Percentiles rank a stretch among this genome's conserved stretches.
phyloP scores from a whole-genome alignment of 768 basidiomycete genomes.

The Amanita jacksonii region DNA sequence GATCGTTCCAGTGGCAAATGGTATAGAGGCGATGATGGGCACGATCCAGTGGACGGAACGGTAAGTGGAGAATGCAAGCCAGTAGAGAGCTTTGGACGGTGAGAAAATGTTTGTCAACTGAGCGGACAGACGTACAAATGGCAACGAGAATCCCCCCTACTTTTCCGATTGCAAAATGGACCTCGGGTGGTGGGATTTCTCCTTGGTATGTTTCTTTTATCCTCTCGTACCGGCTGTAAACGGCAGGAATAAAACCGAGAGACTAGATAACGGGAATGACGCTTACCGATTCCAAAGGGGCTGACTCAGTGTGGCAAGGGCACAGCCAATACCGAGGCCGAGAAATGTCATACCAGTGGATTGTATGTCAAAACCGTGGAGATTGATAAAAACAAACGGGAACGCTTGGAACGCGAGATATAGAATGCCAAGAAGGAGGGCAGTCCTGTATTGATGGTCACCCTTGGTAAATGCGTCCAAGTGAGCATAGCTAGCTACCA shows the following conservation, averaged over 20 bases:
- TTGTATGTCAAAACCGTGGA: slow-evolving; percentile 40
- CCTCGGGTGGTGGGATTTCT: slow-evolving; percentile 53
- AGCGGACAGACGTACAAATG: slow-evolving; percentile 41
- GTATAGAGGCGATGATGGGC: slow-evolving; percentile 53
- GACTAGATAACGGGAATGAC: background rate
- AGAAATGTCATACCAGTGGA: slow-evolving; percentile 48
- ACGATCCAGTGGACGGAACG: slow-evolving; percentile 51
- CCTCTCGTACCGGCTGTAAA: slow-evolving; percentile 26
- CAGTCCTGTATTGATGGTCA: slow-evolving; percentile 36
- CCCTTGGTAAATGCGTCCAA: slow-evolving; percentile 30
- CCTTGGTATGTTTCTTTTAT: slow-evolving; percentile 28
- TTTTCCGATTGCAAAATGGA: slow-evolving; percentile 55
- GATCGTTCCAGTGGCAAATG: slow-evolving; percentile 56
- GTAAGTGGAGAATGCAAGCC: slow-evolving; percentile 49
- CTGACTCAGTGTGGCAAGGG: slow-evolving; percentile 36
- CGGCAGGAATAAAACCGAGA: background rate
- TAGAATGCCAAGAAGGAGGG: slow-evolving; percentile 48
- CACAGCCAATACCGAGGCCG: slow-evolving; percentile 51
- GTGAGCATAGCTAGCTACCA: slow-evolving; percentile 40
- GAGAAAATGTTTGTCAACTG: slow-evolving; percentile 28
- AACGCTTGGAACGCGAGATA: slow-evolving; percentile 59
- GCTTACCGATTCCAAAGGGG: slow-evolving; percentile 45
- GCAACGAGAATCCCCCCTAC: slow-evolving; percentile 60
- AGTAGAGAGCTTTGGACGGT: slow-evolving; percentile 38
- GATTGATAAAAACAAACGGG: slow-evolving; percentile 41